These are phyloP conservation scores for Xylariaceae sp. DNA, from an alignment of 2,329 filamentous ascomycete genomes.

Conservation along the genomic window DNA sequence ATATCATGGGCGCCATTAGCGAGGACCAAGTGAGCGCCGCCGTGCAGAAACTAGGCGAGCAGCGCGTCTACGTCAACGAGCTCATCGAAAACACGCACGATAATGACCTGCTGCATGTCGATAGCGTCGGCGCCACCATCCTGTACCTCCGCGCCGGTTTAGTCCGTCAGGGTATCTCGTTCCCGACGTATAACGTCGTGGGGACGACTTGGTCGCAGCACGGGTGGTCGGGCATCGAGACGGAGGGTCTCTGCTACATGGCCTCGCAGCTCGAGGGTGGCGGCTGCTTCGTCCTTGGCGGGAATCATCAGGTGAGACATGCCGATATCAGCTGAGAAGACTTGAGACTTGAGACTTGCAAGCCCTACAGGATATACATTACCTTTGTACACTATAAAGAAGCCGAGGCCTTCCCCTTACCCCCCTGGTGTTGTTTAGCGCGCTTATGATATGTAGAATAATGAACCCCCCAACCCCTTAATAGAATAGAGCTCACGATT, in stretches of 20 bases:
- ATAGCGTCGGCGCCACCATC: slow-evolving; percentile 34
- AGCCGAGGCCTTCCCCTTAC: not conserved
- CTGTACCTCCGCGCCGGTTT: slow-evolving; percentile 32
- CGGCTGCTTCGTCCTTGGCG: slow-evolving; percentile 30
- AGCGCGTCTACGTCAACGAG: slow-evolving; percentile 23
- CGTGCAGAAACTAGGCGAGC: slow-evolving; percentile 19
- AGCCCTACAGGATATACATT: too few relatives aligned
- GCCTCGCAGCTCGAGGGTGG: slow-evolving; percentile 25
- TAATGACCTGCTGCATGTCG: slow-evolving; percentile 31
- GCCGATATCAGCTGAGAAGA: slow-evolving; percentile 19
- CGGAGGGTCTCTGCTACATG: slow-evolving; percentile 34
- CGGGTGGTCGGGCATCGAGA: slow-evolving; percentile 34
- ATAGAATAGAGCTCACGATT: not conserved
- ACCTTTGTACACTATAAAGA: too few relatives aligned
- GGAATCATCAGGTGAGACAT: slow-evolving; percentile 28
- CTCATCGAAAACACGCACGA: slow-evolving; percentile 26
- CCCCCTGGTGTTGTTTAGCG: not conserved
- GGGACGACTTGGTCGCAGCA: slow-evolving; percentile 33
- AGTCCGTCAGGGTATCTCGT: slow-evolving; percentile 31
- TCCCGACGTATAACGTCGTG: slow-evolving; percentile 32
- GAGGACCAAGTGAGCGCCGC: slow-evolving; percentile 20
- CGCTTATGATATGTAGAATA: not conserved
- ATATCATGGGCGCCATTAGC: slow-evolving; percentile 19
- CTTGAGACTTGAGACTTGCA: too few relatives aligned
- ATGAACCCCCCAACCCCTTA: not conserved